Evolutionary conservation across 2,329 filamentous ascomycete genomes (phyloP).

Genomic region (Leptographium lundbergii): DNA sequence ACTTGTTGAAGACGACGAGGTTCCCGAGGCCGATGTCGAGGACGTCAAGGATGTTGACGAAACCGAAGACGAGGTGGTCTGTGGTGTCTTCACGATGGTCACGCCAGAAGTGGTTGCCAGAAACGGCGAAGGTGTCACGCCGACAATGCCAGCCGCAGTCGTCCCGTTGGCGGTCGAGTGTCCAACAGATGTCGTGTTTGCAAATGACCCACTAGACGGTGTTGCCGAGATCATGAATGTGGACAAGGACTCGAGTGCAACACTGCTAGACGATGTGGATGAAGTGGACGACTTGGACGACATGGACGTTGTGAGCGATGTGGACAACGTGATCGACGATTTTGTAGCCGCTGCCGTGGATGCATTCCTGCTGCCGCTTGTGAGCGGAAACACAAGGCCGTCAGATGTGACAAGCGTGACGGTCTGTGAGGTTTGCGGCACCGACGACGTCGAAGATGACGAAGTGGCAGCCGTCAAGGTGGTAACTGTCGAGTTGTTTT

Average conservation of each 20-base stretch:
- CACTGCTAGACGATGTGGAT: not conserved
- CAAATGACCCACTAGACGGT: not conserved
- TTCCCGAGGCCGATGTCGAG: not conserved
- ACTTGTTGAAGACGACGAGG: not conserved
- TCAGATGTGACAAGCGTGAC: not conserved
- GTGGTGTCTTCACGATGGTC: not conserved
- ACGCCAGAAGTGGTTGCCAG: not conserved
- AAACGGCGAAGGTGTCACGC: not conserved
- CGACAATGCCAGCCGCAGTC: not conserved
- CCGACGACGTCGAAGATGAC: not conserved
- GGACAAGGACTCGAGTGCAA: not conserved
- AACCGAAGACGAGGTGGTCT: not conserved
- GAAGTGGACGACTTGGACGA: not conserved
- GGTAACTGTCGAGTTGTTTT: too few species aligned
- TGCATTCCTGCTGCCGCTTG: not conserved
- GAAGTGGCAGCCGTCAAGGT: too few species aligned
- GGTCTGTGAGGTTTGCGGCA: not conserved
- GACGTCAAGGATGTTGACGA: not conserved
- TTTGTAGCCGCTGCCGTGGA: not conserved
- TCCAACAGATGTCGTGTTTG: not conserved
- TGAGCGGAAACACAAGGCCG: not conserved
- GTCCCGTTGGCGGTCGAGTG: not conserved
- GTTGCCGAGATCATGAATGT: not conserved
- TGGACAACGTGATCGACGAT: not conserved
- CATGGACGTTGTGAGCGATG: not conserved